Percentiles rank a stretch among this genome's conserved stretches.
Evolutionary conservation across 306 rosid species (phyloP).

Genomic region (Arachis hypogaea): DNA sequence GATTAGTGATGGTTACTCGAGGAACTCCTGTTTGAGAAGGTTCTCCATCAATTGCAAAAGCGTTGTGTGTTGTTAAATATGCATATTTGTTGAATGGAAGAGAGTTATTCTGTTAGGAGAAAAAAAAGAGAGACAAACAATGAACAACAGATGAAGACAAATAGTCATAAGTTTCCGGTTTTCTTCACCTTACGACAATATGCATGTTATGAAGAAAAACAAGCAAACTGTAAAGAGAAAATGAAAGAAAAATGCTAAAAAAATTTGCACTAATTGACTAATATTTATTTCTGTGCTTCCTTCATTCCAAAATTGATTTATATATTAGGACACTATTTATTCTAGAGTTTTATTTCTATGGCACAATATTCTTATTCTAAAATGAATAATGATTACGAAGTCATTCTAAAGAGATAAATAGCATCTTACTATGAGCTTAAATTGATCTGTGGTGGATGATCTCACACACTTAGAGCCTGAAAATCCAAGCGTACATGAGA

Average conservation of each 20-base stretch:
- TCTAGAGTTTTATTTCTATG: too few species aligned
- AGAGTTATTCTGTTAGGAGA: constrained; percentile 56
- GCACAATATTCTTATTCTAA: too few species aligned
- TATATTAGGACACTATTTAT: too few species aligned
- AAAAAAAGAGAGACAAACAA: background rate
- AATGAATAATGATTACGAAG: too few species aligned
- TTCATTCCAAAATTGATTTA: too few species aligned
- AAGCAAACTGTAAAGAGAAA: too few species aligned
- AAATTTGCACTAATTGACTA: too few species aligned
- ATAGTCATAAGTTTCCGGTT: background rate
- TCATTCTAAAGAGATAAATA: background rate
- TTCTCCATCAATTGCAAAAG: constrained; percentile 68
- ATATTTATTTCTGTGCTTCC: too few species aligned
- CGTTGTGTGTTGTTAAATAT: constrained; percentile 78
- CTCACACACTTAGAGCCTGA: constrained; percentile 67
- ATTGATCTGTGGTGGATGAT: constrained; percentile 65
- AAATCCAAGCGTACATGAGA: constrained; percentile 53
- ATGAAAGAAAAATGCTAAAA: too few species aligned
- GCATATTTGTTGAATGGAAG: constrained; percentile 85
- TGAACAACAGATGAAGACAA: background rate
- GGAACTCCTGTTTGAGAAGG: constrained; percentile 61
- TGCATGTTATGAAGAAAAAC: background rate
- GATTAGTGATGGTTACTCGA: constrained; percentile 64
- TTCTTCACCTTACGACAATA: background rate
- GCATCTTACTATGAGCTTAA: constrained; percentile 63